Evolutionary conservation across 2,329 filamentous ascomycete species (phyloP), one percentile per base, ranked within the genome.

Genomic region (Magnaporthales sp.): DNA sequence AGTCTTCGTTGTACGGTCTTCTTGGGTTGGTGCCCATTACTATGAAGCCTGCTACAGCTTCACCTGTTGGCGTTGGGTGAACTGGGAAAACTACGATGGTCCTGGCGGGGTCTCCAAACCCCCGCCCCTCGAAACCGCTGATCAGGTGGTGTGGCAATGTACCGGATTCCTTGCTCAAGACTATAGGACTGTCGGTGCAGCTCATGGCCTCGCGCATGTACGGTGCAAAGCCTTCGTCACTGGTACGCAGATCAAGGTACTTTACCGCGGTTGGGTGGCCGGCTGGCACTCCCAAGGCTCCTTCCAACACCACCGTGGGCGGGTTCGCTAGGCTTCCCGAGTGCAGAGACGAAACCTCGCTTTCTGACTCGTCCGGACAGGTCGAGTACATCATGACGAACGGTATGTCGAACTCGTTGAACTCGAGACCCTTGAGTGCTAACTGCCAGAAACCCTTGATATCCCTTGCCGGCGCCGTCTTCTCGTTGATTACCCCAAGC

Each of bases 1-100:
- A 92, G 68, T 91, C 89, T 67, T 89, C 87, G 71, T 92, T 89
- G 69, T 90, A 92, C 0, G 89, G 89, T 58, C 89, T 80, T 61
- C 89, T 80, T 5, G 90, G 89, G 71, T 92, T 92, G 10, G 91
- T 80, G 1, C 88, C 89, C 60, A 92, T 79, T 15, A 92, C 81
- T 3, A 93, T 77, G 68, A 92, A 85, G 0, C 89, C 90, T 67
- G 91, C 82, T 0, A 86, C 85, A 11, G 83, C 81, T 66, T 91
- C 89, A 30, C 80, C 87, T 3, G 87, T 90, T 27, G 56, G 56
- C 0, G 88, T 83, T 6, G 81, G 87, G 66, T 89, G 86, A 56
- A 92, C 89, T 0, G 90, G 89, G 69, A 87, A 86, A 19, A 92
- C 83, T 3, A 91, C 86, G 22, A 89, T 86, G 7, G 86, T 81